Evolutionary conservation across 176 grass and related monocot genomes (phyloP).

Genomic region (Aegilops speltoides): DNA sequence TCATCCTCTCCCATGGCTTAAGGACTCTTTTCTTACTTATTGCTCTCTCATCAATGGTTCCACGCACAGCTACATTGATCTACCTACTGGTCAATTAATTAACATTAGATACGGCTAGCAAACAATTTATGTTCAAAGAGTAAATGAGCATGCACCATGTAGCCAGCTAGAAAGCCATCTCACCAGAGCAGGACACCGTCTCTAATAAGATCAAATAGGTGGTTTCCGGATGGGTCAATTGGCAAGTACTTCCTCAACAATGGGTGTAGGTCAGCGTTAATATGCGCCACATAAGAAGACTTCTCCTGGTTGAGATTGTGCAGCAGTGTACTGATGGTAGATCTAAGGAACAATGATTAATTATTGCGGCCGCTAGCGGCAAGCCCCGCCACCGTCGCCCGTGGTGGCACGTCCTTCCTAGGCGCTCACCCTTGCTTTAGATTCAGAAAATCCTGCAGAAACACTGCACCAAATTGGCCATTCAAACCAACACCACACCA

Average conservation of each 20-base stretch:
- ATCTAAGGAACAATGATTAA: conserved; percentile 79
- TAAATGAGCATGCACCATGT: conserved; percentile 15
- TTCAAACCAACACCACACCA: no score
- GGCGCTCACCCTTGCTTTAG: conserved; percentile 8
- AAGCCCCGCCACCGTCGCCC: neutral
- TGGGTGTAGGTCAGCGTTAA: conserved; percentile 74
- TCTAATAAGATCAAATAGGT: conserved; percentile 76
- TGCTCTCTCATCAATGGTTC: conserved; percentile 96
- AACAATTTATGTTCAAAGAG: no score
- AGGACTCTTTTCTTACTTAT: conserved; percentile 94
- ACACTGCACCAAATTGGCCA: no score
- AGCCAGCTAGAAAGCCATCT: conserved; percentile 20
- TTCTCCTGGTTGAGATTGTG: conserved; percentile 95
- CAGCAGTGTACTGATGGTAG: conserved; percentile 55
- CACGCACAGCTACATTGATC: conserved; percentile 91
- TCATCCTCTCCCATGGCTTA: conserved; percentile 93
- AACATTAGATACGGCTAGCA: no score
- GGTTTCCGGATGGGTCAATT: conserved; percentile 64
- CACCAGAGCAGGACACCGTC: no score
- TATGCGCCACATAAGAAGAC: conserved; percentile 49
- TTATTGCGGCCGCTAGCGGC: conserved; percentile 34
- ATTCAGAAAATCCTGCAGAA: no score
- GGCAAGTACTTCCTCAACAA: conserved; percentile 91
- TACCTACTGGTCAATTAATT: conserved; percentile 49
- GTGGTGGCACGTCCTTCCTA: conserved; percentile 18